Evolutionary conservation across 1,139 yeast genomes (phyloP), one percentile per base, ranked within the genome.

Genomic region (Kodamaea ohmeri): DNA sequence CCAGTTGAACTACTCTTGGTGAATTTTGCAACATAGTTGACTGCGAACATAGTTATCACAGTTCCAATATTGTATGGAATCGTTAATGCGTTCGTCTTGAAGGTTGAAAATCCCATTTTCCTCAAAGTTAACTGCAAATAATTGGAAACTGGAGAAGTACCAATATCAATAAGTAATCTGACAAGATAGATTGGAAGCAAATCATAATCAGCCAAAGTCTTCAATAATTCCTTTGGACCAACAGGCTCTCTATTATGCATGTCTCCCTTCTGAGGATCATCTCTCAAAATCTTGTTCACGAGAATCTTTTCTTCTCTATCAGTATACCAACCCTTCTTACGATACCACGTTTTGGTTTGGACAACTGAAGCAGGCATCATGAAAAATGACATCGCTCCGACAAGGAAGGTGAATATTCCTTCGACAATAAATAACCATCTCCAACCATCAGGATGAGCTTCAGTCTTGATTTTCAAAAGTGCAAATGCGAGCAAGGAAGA

Each of bases 361-460:
- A 54, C 61, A 1, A 58, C 65, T 4, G 66, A 60, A 4, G 67
- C 61, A 4, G 64, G 65, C 68, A 64, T 64, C 35, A 53, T 54
- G 48, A 56, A 61, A 44, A 44, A 62, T 1, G 63, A 58, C 25
- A 49, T 39, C 12, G 63, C 16, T 4, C 70, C 70, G 30, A 64
- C 46, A 11, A 50, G 9, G 8, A 61, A 45, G 3, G 71, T 64
- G 26, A 59, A 43, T 1, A 50, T 38, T 13, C 70, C 72, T 42
- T 65, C 70, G 16, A 66, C 43, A 12, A 66, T 42, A 40, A 66
- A 66, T 26, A 66, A 49, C 65, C 66, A 65, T 45, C 63, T 59
- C 72, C 71, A 65, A 12, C 53, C 50, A 17, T 49, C 43, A 5
- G 44, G 44, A 11, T 48, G 27, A 2, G 42, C 24, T 1, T 25